Evolutionary conservation across 164 flowering plant species (phyloP).

Genomic region (Berberis thunbergii): DNA sequence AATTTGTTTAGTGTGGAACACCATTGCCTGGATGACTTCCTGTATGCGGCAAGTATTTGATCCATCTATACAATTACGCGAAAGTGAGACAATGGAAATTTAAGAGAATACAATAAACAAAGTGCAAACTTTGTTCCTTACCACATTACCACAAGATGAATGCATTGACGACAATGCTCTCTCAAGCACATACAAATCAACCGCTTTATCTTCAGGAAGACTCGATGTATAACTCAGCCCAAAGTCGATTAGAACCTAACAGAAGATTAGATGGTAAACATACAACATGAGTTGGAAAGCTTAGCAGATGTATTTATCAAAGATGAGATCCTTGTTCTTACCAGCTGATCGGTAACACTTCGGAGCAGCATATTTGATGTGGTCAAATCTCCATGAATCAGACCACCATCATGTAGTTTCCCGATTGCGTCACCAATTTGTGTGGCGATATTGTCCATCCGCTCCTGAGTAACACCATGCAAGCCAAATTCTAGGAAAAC

Average conservation of each 20-base stretch:
- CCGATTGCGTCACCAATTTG: constrained; percentile 88
- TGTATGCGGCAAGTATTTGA: constrained; percentile 61
- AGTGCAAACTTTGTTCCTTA: constrained; percentile 19
- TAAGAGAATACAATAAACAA: neutral
- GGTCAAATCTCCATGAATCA: constrained; percentile 92
- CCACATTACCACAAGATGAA: constrained; percentile 96
- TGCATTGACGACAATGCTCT: constrained; percentile 94
- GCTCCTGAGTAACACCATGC: constrained; percentile 52
- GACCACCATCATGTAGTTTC: constrained; percentile 90
- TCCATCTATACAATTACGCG: constrained; percentile 53
- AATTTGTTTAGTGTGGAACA: constrained; percentile 81
- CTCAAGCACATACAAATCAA: constrained; percentile 91
- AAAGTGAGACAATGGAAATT: constrained; percentile 6
- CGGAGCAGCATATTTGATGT: constrained; percentile 87
- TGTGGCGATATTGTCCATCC: constrained; percentile 52
- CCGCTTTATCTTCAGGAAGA: constrained; percentile 96
- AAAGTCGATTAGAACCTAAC: constrained; percentile 91
- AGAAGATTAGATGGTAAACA: neutral
- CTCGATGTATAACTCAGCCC: constrained; percentile 92
- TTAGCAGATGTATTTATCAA: neutral
- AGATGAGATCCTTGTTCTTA: constrained; percentile 21
- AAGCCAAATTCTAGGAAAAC: constrained; percentile 67
- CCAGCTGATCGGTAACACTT: constrained; percentile 64
- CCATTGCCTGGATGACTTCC: constrained; percentile 95
- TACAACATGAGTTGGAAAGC: neutral